These are phyloP conservation scores for Lactarius pseudohatsudake DNA, from an alignment of 768 basidiomycete species.

Conservation along the genomic window DNA sequence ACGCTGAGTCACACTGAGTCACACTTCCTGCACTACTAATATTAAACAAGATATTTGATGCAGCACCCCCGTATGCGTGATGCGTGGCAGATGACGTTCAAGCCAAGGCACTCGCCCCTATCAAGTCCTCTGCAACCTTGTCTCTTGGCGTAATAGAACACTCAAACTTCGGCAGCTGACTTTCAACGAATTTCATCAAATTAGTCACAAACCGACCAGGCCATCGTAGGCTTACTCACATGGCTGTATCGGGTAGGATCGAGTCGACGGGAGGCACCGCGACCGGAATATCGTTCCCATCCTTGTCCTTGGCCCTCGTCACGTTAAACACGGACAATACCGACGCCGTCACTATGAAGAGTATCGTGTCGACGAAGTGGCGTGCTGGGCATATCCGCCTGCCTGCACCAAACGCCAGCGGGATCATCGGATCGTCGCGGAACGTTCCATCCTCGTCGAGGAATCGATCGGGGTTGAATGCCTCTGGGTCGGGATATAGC, in stretches of 20 bases:
- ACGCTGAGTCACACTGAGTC: no score
- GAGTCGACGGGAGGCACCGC: background rate
- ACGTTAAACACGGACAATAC: slow-evolving; percentile 15
- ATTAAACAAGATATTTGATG: background rate
- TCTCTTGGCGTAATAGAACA: slow-evolving; percentile 1
- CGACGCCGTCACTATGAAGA: background rate
- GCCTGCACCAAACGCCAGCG: background rate
- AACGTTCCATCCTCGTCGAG: slow-evolving; percentile 18
- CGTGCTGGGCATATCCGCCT: background rate
- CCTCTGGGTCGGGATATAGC: slow-evolving; percentile 34
- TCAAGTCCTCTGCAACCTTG: background rate
- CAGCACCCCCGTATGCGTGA: background rate
- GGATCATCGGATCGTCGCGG: background rate
- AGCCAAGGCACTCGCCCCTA: background rate
- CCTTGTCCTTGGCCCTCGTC: slow-evolving; percentile 11
- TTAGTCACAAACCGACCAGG: background rate
- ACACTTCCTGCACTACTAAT: no score
- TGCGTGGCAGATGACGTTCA: background rate
- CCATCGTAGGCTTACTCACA: background rate
- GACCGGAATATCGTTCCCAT: background rate
- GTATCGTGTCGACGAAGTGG: background rate
- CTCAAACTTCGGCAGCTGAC: background rate
- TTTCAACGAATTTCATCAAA: background rate
- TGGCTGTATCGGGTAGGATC: background rate
- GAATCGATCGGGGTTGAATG: slow-evolving; percentile 34